Conservation (phyloP, 2,329 filamentous ascomycete genomes). For the Trichoderma harzianum region DNA sequence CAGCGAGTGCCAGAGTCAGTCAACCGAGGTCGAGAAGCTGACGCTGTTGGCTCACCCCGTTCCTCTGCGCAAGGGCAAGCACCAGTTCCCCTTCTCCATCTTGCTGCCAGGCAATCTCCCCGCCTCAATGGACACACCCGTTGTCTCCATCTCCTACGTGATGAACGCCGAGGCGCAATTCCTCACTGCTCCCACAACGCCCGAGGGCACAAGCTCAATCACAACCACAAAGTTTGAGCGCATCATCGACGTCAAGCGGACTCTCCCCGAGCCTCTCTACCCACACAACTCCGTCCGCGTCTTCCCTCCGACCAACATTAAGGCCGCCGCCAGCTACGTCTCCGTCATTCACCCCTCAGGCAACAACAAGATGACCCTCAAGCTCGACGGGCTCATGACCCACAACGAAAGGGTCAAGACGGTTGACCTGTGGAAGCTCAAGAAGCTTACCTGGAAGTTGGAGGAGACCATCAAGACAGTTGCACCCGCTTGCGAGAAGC, state of each 20-base stretch:
- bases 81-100: slow-evolving; percentile 86
- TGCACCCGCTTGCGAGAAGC: slow-evolving; percentile 75
- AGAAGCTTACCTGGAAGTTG: slow-evolving; percentile 88
- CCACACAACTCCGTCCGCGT: slow-evolving; percentile 90
- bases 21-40: slow-evolving; percentile 75
- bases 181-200: neutral
- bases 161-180: slow-evolving; percentile 61
- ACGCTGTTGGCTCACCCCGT: slow-evolving; percentile 63
- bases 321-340: slow-evolving; percentile 76
- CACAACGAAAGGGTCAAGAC: slow-evolving; percentile 66
- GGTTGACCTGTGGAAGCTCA: slow-evolving; percentile 78
- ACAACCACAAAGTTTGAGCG: slow-evolving; percentile 59
- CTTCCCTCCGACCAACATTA: slow-evolving; percentile 94
- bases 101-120: slow-evolving; percentile 84
- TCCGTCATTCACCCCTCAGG: slow-evolving; percentile 84
- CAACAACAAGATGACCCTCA: slow-evolving; percentile 73
- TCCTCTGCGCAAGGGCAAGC: slow-evolving; percentile 52
- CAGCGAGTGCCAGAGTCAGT: slow-evolving; percentile 67
- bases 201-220: slow-evolving; percentile 19
- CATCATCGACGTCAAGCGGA: slow-evolving; percentile 71
- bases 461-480: slow-evolving; percentile 81
- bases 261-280: slow-evolving; percentile 67
- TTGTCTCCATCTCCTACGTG: slow-evolving; percentile 74
- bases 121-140: slow-evolving; percentile 69
- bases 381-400: slow-evolving; percentile 80